Conservation (phyloP, 2,329 filamentous ascomycete genomes). For the Trichoderma oligosporum region DNA sequence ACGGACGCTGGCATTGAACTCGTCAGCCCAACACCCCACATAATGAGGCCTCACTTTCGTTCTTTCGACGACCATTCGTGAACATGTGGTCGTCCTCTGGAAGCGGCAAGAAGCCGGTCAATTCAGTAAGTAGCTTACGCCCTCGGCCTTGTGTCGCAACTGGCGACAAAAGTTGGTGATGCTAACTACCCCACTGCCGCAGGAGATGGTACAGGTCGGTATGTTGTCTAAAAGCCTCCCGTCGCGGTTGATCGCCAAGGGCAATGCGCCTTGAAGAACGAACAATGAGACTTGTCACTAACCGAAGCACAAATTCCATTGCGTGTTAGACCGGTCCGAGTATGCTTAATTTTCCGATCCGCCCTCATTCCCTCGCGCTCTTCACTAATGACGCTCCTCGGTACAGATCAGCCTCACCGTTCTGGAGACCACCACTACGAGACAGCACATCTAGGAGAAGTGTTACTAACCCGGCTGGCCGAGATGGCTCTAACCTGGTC, state of each 20-base stretch:
- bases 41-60: constrained; percentile 30
- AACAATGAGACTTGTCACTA: constrained; percentile 25
- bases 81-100: constrained; percentile 64
- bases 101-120: constrained; percentile 65
- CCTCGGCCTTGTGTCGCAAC: constrained; percentile 17
- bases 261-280: constrained; percentile 2
- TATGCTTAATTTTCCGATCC: constrained; percentile 40
- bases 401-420: constrained; percentile 75
- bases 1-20: background rate
- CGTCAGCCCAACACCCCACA: constrained; percentile 24
- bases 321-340: constrained; percentile 56
- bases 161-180: constrained; percentile 22
- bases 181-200: constrained; percentile 42
- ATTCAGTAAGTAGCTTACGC: constrained; percentile 56
- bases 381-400: constrained; percentile 28
- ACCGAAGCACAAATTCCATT: constrained; percentile 26
- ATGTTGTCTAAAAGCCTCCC: constrained; percentile 36
- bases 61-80: constrained; percentile 29
- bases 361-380: constrained; percentile 9
- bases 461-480: constrained; percentile 37
- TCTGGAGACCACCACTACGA: constrained; percentile 66
- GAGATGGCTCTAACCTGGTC: constrained; percentile 64
- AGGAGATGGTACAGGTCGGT: constrained; percentile 99
- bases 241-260: background rate
- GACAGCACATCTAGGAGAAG: constrained; percentile 51